A percentile compares a stretch with the other conserved stretches of the same genome.
These are phyloP conservation scores for Nissolia schottii DNA, from an alignment of 306 rosid species.

Conservation along the genomic window DNA sequence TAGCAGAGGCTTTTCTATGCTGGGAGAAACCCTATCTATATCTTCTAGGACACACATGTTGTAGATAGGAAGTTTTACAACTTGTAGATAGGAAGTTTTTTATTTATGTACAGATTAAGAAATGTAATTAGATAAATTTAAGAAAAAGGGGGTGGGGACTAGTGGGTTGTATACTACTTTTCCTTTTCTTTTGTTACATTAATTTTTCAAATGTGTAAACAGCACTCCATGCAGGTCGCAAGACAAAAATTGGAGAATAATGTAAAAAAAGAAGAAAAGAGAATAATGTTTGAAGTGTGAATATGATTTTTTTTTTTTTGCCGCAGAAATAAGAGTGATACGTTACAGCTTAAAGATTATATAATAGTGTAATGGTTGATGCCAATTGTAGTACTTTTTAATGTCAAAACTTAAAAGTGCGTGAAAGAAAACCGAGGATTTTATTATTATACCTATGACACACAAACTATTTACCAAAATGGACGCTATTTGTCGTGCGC, in stretches of 20 bases:
- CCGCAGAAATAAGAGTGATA: background rate
- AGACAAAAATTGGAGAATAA: conserved; percentile 36
- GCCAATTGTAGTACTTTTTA: too few species aligned
- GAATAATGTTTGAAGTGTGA: conserved; percentile 2
- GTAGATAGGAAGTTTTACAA: conserved; percentile 14
- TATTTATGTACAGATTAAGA: background rate
- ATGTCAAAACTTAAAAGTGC: too few species aligned
- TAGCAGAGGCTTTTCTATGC: conserved; percentile 40
- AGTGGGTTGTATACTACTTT: background rate
- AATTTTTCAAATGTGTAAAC: background rate
- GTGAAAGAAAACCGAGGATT: too few species aligned
- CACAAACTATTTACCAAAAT: too few species aligned
- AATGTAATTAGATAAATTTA: background rate
- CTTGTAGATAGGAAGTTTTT: conserved; percentile 8
- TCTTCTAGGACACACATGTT: conserved; percentile 19
- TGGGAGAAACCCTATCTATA: conserved; percentile 25
- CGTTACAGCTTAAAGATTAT: background rate
- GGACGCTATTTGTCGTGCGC: too few species aligned
- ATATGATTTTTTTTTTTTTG: conserved; percentile 4
- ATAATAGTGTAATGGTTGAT: too few species aligned
- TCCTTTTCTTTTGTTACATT: background rate
- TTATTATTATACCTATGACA: too few species aligned
- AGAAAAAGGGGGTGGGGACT: background rate
- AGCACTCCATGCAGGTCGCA: conserved; percentile 33
- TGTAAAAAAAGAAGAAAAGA: conserved; percentile 10